Evolutionary conservation across 2,329 filamentous ascomycete genomes (phyloP), one percentile per base, ranked within the genome.

Genomic region (Scedosporium minutisporum): DNA sequence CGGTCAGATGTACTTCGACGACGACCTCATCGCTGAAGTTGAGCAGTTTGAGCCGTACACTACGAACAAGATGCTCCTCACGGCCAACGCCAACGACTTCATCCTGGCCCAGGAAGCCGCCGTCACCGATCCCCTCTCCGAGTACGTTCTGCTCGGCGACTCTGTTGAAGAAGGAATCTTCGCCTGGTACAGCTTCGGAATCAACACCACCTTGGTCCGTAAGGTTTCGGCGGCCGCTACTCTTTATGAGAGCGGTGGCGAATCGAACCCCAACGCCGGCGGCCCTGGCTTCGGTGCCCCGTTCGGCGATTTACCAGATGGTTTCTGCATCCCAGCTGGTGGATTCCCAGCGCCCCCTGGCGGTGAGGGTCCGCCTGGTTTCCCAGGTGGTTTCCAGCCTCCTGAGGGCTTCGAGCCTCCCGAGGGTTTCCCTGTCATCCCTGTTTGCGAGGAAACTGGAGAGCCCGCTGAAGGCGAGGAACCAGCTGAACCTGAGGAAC

Each of bases 1-100:
- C 38, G 84, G 85, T n/a, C 85, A 87, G 70, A 71, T 85, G 64
- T 87, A 83, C 76, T 83, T 85, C 69, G 82, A 86, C 71, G 79
- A 84, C 68, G 75, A 76, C 65, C 76, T 86, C 41, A 77, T 83
- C 64, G 65, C 69, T n/a, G 66, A 72, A 21, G 82, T 86, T 60
- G 79, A 83, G 64, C 68, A 68, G 27, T 72, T 72, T 0, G 65
- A 70, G 1, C 82, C 83, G 0, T 82, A 82, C 69, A 69, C 62
- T 10, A 68, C 66, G 60, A 82, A 82, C 71, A 74, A 71, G 4
- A 74, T 80, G 67, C 65, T 67, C 0, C 18, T 78, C 12, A 84
- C 78, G 3, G 70, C 69, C 58, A 86, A 87, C 67, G 70, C 73
- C 12, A 73, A 81, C 0, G 84, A 87, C 69, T 63, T 65, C 18